Evolutionary conservation across 805 yeast species (phyloP), one percentile per base, ranked within the genome.

Genomic region (Candida tallmaniae): DNA sequence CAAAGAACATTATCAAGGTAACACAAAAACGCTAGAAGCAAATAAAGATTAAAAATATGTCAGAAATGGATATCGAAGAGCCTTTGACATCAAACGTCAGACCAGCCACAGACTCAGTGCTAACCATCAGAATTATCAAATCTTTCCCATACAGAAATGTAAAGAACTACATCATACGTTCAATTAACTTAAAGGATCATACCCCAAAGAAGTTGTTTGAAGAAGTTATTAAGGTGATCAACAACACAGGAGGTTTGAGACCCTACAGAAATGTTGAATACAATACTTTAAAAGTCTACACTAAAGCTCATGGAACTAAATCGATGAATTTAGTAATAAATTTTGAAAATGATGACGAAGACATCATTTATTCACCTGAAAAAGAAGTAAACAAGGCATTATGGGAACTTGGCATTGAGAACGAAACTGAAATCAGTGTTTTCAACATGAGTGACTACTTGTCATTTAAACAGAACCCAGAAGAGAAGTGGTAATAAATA

Each of bases 291-390:
- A 93, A 93, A 58, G 72, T 93, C 5, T 93, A 93, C 61, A 83
- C 96, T 19, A 88, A 87, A 53, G 97, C 98, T 0, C 97, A 90
- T 57, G 93, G 94, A 9, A 75, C 95, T 20, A 93, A 93, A 61
- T 85, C 96, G 2, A 83, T 88, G 77, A 88, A 93, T 52, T 68
- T 93, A 45, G 93, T 88, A 30, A 83, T 93, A 42, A 93, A 93
- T 55, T 74, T 93, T 55, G 96, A 86, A 18, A 80, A 89, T 50
- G 71, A 66, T 43, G 83, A 80, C 5, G 81, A 78, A 37, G 83
- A 94, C 88, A 64, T 84, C 11, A 44, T 66, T 32, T 47, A 41
- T 21, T 48, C 60, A 27, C 52, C 49, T 2, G 48, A 41, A 11
- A 21, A 30, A 11, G 24, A 23, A 6, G 34, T 28, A 11, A 50